phyloP scores from a whole-genome alignment of 2,329 filamentous ascomycete species.

The Exophiala lecanii-corni region DNA sequence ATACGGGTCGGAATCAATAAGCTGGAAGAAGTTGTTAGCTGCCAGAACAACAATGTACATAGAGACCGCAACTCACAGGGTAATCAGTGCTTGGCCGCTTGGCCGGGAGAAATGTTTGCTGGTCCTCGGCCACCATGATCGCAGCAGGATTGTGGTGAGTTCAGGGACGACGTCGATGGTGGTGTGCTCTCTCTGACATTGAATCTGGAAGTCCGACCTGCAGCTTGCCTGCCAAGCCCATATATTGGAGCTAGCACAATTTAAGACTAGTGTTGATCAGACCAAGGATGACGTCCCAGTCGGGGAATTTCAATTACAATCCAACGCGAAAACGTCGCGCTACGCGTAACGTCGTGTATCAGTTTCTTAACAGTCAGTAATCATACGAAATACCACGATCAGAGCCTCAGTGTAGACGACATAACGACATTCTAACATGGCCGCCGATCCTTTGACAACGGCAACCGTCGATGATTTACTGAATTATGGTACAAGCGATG shows the following conservation, averaged over 20 bases:
- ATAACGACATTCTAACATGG: too few relatives aligned
- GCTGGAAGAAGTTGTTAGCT: slow-evolving; percentile 52
- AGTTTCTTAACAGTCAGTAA: too few relatives aligned
- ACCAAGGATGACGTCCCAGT: slow-evolving; percentile 17
- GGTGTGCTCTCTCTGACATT: slow-evolving; percentile 1
- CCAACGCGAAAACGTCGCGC: background rate
- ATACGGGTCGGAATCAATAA: slow-evolving; percentile 99
- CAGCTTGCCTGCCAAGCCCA: slow-evolving; percentile 16
- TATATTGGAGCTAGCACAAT: slow-evolving; percentile 8
- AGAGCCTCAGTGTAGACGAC: too few relatives aligned
- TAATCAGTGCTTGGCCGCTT: slow-evolving; percentile 79
- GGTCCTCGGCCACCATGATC: slow-evolving; percentile 23
- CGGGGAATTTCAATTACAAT: slow-evolving; percentile 6
- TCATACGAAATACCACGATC: too few relatives aligned
- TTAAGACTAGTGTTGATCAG: slow-evolving; percentile 4
- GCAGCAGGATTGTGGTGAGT: too few relatives aligned
- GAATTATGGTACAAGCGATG: slow-evolving; percentile 59
- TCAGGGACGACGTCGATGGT: background rate
- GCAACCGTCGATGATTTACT: slow-evolving; percentile 65
- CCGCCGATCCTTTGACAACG: slow-evolving; percentile 27
- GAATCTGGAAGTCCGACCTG: slow-evolving; percentile 13
- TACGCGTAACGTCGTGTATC: slow-evolving; percentile 10
- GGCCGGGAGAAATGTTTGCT: slow-evolving; percentile 58
- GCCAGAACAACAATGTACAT: slow-evolving; percentile 5
- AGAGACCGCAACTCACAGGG: slow-evolving; percentile 59